Conservation (phyloP, 495 filamentous ascomycete species). For the Neurospora sp. region DNA sequence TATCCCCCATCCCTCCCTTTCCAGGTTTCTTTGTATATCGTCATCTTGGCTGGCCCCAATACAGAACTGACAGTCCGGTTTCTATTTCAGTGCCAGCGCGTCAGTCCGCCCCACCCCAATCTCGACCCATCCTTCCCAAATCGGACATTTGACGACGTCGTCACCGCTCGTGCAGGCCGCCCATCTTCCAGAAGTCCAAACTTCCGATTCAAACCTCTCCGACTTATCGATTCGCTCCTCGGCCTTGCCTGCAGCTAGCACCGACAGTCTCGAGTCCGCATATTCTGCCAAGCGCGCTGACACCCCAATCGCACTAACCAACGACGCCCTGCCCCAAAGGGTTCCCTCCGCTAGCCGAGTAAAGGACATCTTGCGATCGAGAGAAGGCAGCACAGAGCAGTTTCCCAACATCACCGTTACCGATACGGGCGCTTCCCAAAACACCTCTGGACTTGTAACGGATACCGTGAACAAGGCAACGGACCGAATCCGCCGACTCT, state of each 20-base stretch:
- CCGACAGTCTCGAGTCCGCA: conserved; percentile 17
- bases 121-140: conserved; percentile 64
- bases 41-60: not conserved
- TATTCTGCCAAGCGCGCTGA: conserved; percentile 10
- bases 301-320: conserved; percentile 2
- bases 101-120: conserved; percentile 39
- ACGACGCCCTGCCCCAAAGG: conserved; percentile 25
- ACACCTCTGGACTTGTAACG: not conserved
- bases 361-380: conserved; percentile 34
- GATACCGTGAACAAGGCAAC: conserved; percentile 6
- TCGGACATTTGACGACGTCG: conserved; percentile 70
- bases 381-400: conserved; percentile 19
- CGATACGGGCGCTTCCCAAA: conserved; percentile 8
- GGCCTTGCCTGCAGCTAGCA: conserved; percentile 9
- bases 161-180: conserved; percentile 61
- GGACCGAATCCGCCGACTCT: conserved; percentile 15
- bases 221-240: conserved; percentile 10
- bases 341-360: conserved; percentile 37
- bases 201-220: conserved; percentile 16
- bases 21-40: not conserved
- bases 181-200: conserved; percentile 34
- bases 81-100: conserved; percentile 10
- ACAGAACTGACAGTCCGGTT: not conserved
- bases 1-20: not conserved
- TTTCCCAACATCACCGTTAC: conserved; percentile 11